Base-by-base conservation (phyloP, 2,329 filamentous ascomycete genomes). In the Amylocarpus encephaloides region DNA sequence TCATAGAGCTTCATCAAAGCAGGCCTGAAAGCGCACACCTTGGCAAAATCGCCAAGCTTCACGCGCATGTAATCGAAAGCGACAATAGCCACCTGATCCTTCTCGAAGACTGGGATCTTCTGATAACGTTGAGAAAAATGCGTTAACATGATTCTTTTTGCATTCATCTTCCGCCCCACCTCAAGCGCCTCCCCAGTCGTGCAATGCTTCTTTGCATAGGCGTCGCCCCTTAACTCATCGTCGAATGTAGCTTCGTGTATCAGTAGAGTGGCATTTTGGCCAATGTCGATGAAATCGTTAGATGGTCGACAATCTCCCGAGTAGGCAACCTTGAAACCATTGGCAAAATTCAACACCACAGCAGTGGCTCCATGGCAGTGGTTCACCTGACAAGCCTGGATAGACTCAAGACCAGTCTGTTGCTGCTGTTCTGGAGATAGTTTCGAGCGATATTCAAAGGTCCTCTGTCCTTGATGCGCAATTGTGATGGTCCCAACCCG, bases 181-280 rank as follows among this genome's bases (percentile, higher is more conserved):
- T 74, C 76, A 3, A 98, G 77, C 1, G 93, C 93, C 71, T 98
- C 93, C 12, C 79, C 79, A 54, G 90, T 88, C 7, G 93, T 98
- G 35, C 80, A 88, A 72, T 98, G 93, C 64, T 86, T 90, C 79
- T 98, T 98, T 46, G 85, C 87, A 26, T 77, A 65, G 3, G 93
- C 93, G 62, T 96, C 91, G 13, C 77, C 79, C 35, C 69, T 62
- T 60, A 95, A 79, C 61, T 93, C 88, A 64, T 95, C 88, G 59
- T 93, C 88, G 64, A 98, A 97, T 0, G 93, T 98, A 55, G 90
- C 91, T 75, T 98, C 93, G 71, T 98, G 93, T 49, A 98, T 81
- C 5, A 96, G 79, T 6, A 98, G 77, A 12, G 92, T 95, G 1
- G 86, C 83, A 54, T 82, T 83, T 41, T 72, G 71, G 41, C 88